Conservation (phyloP, 129 eudicot genomes). For the Apium graveolens region DNA sequence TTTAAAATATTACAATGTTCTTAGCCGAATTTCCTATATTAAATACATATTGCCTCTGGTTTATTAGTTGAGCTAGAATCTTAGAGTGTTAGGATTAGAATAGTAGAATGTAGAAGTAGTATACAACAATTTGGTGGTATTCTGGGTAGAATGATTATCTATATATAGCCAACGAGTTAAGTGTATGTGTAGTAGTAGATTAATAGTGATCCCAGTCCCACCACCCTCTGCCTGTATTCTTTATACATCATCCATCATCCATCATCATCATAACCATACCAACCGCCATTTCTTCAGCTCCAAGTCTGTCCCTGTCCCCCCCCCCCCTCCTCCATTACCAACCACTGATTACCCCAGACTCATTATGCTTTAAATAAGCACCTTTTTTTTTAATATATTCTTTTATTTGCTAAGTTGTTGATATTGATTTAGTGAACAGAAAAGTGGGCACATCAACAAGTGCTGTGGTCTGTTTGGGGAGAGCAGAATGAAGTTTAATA, state of each 20-base stretch:
- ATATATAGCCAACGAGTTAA: background rate
- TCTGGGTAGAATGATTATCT: too few relatives aligned
- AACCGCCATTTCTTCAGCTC: conserved; percentile 49
- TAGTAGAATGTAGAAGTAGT: too few relatives aligned
- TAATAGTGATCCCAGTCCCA: background rate
- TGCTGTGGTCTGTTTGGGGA: conserved; percentile 60
- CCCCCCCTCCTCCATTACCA: background rate
- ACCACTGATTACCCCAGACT: conserved; percentile 9
- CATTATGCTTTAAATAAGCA: conserved; percentile 2
- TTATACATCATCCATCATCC: too few relatives aligned
- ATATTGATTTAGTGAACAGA: conserved; percentile 38
- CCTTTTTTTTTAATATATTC: background rate
- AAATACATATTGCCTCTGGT: too few relatives aligned
- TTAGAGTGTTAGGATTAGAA: too few relatives aligned
- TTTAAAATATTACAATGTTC: too few relatives aligned
- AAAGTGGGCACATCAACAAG: conserved; percentile 17
- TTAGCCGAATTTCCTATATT: too few relatives aligned
- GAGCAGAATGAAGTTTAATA: conserved; percentile 46
- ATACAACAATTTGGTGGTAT: too few relatives aligned
- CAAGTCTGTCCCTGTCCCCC: conserved; percentile 22
- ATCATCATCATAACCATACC: conserved; percentile 20
- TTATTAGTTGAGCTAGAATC: too few relatives aligned
- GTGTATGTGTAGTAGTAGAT: background rate
- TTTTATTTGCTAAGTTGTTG: background rate
- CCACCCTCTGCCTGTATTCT: conserved; percentile 6